A percentile compares a stretch with the other conserved stretches of the same genome.
phyloP scores from a whole-genome alignment of 1,284 basidiomycete genomes.

The Schizophyllum commune region DNA sequence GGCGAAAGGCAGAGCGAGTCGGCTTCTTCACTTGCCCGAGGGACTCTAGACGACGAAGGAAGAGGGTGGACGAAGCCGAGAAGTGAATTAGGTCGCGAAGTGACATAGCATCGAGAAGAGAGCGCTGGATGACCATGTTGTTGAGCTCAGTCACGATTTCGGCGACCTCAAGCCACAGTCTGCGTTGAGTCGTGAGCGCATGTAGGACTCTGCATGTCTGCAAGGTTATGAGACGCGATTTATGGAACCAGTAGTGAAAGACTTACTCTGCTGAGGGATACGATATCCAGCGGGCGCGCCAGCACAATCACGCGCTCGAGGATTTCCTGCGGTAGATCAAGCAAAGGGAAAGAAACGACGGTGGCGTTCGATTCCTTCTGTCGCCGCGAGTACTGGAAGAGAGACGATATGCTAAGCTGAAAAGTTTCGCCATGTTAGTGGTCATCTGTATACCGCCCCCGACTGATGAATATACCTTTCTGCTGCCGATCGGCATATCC shows the following conservation, averaged over 20 bases:
- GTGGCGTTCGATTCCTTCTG: background rate
- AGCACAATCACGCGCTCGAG: background rate
- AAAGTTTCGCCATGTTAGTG: too few relatives aligned
- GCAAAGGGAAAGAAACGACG: background rate
- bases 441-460: too few relatives aligned
- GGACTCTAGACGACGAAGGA: too few relatives aligned
- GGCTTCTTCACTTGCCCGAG: too few relatives aligned
- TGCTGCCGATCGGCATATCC: too few relatives aligned
- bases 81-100: too few relatives aligned
- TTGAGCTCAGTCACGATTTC: too few relatives aligned
- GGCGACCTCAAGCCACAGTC: too few relatives aligned
- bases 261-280: background rate
- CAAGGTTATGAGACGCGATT: background rate
- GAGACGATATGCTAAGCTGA: background rate
- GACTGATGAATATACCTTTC: too few relatives aligned
- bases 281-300: background rate
- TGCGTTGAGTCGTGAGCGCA: background rate
- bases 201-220: background rate
- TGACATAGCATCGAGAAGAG: too few relatives aligned
- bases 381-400: background rate
- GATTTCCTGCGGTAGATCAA: background rate
- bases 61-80: too few relatives aligned
- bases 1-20: background rate
- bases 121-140: too few relatives aligned
- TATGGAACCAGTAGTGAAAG: background rate